These are phyloP conservation scores for Candida xiaguanensis DNA, from an alignment of 805 yeast species.

Conservation along the genomic window DNA sequence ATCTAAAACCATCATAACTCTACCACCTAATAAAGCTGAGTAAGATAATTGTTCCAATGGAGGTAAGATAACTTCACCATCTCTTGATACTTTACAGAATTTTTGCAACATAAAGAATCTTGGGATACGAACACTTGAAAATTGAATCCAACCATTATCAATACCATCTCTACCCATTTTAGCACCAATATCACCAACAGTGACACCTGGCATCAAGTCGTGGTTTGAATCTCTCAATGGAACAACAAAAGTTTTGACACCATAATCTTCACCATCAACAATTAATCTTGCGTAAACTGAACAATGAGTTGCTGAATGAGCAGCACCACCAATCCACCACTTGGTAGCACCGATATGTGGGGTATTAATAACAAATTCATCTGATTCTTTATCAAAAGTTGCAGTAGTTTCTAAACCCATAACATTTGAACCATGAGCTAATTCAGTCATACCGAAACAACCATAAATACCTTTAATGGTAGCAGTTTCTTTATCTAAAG, in stretches of 20 bases:
- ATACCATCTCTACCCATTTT: slow-evolving; percentile 50
- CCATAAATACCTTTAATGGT: slow-evolving; percentile 56
- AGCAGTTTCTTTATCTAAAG: slow-evolving; percentile 61
- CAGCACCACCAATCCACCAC: slow-evolving; percentile 52
- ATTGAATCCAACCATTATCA: slow-evolving; percentile 49
- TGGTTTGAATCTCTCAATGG: slow-evolving; percentile 44
- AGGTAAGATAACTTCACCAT: slow-evolving; percentile 39
- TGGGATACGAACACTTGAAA: slow-evolving; percentile 40
- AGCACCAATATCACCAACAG: slow-evolving; percentile 45
- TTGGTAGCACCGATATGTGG: slow-evolving; percentile 48
- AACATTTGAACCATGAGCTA: slow-evolving; percentile 61
- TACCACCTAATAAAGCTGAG: slow-evolving; percentile 42
- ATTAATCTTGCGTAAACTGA: slow-evolving; percentile 40
- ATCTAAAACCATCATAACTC: slow-evolving; percentile 43
- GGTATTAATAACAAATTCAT: slow-evolving; percentile 42
- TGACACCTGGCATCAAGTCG: slow-evolving; percentile 40
- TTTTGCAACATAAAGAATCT: slow-evolving; percentile 45
- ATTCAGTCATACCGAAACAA: slow-evolving; percentile 64
- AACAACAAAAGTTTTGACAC: slow-evolving; percentile 44
- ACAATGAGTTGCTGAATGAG: slow-evolving; percentile 44
- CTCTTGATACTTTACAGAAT: slow-evolving; percentile 37
- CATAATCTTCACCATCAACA: slow-evolving; percentile 43
- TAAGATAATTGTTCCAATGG: slow-evolving; percentile 45
- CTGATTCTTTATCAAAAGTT: slow-evolving; percentile 36
- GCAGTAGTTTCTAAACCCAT: slow-evolving; percentile 56